phyloP scores from a whole-genome alignment of 352 stramenopile genomes.

The Pythium chondricola region DNA sequence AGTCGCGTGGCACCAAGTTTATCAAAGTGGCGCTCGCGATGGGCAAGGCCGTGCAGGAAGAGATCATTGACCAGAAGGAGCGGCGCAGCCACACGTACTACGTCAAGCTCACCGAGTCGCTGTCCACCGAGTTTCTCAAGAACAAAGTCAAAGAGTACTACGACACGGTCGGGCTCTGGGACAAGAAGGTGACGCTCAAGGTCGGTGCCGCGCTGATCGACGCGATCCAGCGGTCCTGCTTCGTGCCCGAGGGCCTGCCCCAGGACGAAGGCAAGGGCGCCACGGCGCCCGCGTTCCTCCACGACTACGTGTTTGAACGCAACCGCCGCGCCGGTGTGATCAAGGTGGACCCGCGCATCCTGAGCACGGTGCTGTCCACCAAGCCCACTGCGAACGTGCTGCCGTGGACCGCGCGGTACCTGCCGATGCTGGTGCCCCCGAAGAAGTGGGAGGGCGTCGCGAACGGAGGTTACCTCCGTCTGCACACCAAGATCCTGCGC shows the following conservation, averaged over 20 bases:
- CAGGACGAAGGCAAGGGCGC: slow-evolving; percentile 27
- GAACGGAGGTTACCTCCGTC: slow-evolving; percentile 91
- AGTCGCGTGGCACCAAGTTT: slow-evolving; percentile 67
- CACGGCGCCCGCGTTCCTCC: slow-evolving; percentile 50
- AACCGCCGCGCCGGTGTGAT: slow-evolving; percentile 78
- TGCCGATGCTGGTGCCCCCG: slow-evolving; percentile 96
- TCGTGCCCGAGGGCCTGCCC: slow-evolving; percentile 38
- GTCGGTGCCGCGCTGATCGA: slow-evolving; percentile 79
- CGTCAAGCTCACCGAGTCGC: slow-evolving; percentile 18
- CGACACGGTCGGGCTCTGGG: slow-evolving; percentile 79
- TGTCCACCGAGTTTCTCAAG: slow-evolving; percentile 28
- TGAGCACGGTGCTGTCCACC: slow-evolving; percentile 43
- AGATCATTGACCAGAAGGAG: slow-evolving; percentile 63
- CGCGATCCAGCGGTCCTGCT: slow-evolving; percentile 75
- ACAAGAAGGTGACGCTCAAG: slow-evolving; percentile 86
- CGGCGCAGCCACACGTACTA: slow-evolving; percentile 20
- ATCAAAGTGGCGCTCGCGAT: slow-evolving; percentile 74
- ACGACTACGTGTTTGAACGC: slow-evolving; percentile 77
- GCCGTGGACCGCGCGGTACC: slow-evolving; percentile 81
- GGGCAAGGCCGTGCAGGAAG: slow-evolving; percentile 69
- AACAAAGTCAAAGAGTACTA: slow-evolving; percentile 57
- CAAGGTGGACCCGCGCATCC: slow-evolving; percentile 57
- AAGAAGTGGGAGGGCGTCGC: slow-evolving; percentile 85
- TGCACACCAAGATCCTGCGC: slow-evolving; percentile 93
- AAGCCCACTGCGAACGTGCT: slow-evolving; percentile 53